Percentiles rank a stretch among this genome's conserved stretches.
Conservation (phyloP, 2,329 filamentous ascomycete genomes). For the Trichoderma simmonsii region DNA sequence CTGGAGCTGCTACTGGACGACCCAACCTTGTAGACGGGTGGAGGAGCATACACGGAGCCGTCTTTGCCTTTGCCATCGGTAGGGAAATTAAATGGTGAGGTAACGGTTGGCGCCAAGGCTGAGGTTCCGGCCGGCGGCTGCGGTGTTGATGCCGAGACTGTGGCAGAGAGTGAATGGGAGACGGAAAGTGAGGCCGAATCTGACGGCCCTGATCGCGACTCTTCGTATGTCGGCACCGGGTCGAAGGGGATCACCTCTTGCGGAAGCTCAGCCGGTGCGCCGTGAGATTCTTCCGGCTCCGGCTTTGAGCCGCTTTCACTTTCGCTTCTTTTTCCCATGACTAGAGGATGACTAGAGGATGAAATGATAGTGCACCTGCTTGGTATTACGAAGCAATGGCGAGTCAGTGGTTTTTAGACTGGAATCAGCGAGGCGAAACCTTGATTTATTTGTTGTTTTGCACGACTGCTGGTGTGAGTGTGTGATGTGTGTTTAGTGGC, state of each 20-base stretch:
- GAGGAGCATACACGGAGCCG: neutral
- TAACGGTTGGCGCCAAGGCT: slow-evolving; percentile 27
- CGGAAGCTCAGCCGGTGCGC: neutral
- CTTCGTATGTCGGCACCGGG: neutral
- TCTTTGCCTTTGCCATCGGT: slow-evolving; percentile 4
- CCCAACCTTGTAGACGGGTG: slow-evolving; percentile 22
- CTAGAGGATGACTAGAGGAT: neutral
- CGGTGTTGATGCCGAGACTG: neutral
- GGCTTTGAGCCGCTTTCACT: neutral
- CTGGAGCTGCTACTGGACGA: slow-evolving; percentile 18
- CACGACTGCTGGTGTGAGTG: neutral
- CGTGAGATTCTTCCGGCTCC: neutral
- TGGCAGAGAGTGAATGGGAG: neutral
- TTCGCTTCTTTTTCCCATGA: neutral
- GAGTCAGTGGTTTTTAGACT: neutral
- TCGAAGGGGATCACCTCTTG: slow-evolving; percentile 1
- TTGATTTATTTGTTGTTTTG: neutral
- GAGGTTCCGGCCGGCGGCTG: neutral
- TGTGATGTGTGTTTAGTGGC: neutral
- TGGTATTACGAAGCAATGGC: neutral
- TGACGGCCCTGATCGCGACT: neutral
- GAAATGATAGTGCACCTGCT: neutral
- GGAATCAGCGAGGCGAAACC: neutral
- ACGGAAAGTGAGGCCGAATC: neutral
- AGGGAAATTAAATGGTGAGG: slow-evolving; percentile 37